Evolutionary conservation across 2,329 filamentous ascomycete species (phyloP).

Genomic region (Rhinocladiella similis): DNA sequence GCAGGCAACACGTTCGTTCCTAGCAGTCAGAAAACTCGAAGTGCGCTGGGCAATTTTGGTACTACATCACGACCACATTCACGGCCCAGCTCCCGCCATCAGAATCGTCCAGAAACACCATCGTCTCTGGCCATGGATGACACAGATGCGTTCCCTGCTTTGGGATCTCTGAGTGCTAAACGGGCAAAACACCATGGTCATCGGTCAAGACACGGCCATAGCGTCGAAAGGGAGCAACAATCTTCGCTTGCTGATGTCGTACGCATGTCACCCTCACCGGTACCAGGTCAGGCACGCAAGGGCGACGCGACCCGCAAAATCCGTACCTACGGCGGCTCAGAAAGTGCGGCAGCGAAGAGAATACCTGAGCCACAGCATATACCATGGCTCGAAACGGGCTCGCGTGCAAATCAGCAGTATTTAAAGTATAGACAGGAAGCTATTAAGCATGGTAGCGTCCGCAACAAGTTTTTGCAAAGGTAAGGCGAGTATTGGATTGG

Average conservation of each 20-base stretch:
- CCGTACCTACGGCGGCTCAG: slow-evolving; percentile 27
- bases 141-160: slow-evolving; percentile 88
- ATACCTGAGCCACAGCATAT: slow-evolving; percentile 89
- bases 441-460: slow-evolving; percentile 92
- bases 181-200: slow-evolving; percentile 91
- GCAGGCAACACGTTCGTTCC: slow-evolving; percentile 32
- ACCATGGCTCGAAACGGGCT: slow-evolving; percentile 93
- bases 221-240: slow-evolving; percentile 65
- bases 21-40: slow-evolving; percentile 18
- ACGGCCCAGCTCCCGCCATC: slow-evolving; percentile 79
- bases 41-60: slow-evolving; percentile 24
- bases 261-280: slow-evolving; percentile 89
- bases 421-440: slow-evolving; percentile 93
- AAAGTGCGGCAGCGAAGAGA: slow-evolving; percentile 72
- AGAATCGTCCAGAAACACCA: slow-evolving; percentile 56
- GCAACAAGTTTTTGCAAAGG: slow-evolving; percentile 97
- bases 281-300: slow-evolving; percentile 50
- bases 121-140: slow-evolving; percentile 80
- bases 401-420: slow-evolving; percentile 87
- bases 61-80: slow-evolving; percentile 67
- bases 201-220: slow-evolving; percentile 77
- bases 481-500: slow-evolving; percentile 41
- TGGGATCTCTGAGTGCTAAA: slow-evolving; percentile 74
- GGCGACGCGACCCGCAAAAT: slow-evolving; percentile 63
- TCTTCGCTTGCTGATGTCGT: slow-evolving; percentile 91